A percentile compares a stretch with the other conserved stretches of the same genome.
These are phyloP conservation scores for Neopestalotiopsis rosae DNA, from an alignment of 2,329 filamentous ascomycete species.

Conservation along the genomic window DNA sequence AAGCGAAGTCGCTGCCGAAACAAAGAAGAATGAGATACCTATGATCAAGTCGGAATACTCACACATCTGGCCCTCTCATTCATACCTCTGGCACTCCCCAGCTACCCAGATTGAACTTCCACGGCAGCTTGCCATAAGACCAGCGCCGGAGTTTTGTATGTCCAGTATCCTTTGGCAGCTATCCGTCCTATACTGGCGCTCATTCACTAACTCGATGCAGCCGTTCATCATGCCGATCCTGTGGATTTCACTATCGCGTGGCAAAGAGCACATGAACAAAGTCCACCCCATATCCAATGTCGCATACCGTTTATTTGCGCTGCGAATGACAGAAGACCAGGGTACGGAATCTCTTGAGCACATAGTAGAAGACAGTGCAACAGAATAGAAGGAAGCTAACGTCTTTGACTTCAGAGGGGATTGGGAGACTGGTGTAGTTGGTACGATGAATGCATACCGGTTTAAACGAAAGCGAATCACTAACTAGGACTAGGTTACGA, in stretches of 20 bases:
- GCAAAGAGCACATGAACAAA: constrained; percentile 46
- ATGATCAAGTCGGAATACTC: constrained; percentile 63
- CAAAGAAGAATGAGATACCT: constrained; percentile 73
- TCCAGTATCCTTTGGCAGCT: constrained; percentile 17
- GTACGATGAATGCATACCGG: constrained; percentile 29
- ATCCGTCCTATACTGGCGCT: background rate
- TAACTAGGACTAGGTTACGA: constrained; percentile 64
- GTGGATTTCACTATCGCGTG: constrained; percentile 66
- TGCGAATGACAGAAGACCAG: constrained; percentile 77
- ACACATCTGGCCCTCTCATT: constrained; percentile 60
- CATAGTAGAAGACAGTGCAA: background rate
- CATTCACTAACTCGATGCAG: constrained; percentile 30
- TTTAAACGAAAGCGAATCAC: background rate
- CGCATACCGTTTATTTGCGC: constrained; percentile 71
- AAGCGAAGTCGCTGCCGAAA: constrained; percentile 74
- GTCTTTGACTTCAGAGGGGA: constrained; percentile 56
- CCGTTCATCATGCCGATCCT: constrained; percentile 62
- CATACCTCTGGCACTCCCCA: constrained; percentile 61
- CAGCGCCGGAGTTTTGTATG: constrained; percentile 52
- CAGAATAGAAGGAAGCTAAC: background rate
- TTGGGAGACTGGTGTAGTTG: constrained; percentile 69
- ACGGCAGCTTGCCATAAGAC: background rate
- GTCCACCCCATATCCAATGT: constrained; percentile 13
- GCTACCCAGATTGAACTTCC: constrained; percentile 49
- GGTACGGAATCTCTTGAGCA: constrained; percentile 33